Evolutionary conservation across 345 rosid species (phyloP).

Genomic region (Cardamine chenopodiifolia): DNA sequence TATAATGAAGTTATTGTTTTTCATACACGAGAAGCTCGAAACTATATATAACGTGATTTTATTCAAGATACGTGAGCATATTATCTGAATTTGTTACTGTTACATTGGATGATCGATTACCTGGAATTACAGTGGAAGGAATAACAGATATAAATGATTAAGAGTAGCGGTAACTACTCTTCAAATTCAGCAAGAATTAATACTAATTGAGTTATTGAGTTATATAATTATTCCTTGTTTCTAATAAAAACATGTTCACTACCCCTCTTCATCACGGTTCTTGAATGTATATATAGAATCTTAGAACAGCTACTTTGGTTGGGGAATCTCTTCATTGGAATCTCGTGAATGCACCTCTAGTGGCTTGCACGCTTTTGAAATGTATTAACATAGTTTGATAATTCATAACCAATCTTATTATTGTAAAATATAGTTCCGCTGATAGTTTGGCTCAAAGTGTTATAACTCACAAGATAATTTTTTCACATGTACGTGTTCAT

Average conservation of each 20-base stretch:
- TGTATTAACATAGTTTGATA: neutral
- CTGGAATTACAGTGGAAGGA: neutral
- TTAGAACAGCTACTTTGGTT: constrained; percentile 51
- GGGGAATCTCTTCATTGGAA: constrained; percentile 42
- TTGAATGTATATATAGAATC: constrained; percentile 45
- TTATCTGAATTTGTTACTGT: constrained; percentile 12
- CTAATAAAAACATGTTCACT: neutral
- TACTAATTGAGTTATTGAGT: neutral
- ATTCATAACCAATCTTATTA: neutral
- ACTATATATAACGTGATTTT: neutral
- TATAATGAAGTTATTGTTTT: neutral
- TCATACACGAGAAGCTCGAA: neutral
- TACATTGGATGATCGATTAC: constrained; percentile 17
- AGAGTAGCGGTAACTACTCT: neutral
- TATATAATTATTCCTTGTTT: neutral
- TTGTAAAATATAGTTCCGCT: neutral
- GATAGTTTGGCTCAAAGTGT: neutral
- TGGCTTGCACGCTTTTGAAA: constrained; percentile 46
- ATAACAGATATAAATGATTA: neutral
- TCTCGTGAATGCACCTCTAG: constrained; percentile 39
- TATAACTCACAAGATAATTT: neutral
- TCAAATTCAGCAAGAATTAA: constrained; percentile 10
- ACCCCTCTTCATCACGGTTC: neutral
- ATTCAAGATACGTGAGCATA: neutral
- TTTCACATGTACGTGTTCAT: too few species aligned